These are phyloP conservation scores for Hansenula lynferdii DNA, from an alignment of 1,139 yeast species.

Conservation along the genomic window DNA sequence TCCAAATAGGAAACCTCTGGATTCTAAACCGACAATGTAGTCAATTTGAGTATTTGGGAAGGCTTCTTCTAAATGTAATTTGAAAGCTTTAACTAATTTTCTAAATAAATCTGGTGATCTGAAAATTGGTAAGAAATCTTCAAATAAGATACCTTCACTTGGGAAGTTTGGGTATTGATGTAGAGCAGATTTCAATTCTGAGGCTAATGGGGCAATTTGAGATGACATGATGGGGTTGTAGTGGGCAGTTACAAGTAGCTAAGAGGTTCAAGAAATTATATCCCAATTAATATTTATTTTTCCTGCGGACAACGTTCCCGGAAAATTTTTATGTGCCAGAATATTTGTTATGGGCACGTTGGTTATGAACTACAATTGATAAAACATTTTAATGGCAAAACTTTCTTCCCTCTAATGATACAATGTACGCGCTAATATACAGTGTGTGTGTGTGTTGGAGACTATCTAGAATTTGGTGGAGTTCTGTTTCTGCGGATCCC, in stretches of 20 bases:
- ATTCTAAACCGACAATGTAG: slow-evolving; percentile 89
- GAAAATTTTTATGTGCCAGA: not conserved
- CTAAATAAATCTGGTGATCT: slow-evolving; percentile 76
- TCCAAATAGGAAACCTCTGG: slow-evolving; percentile 95
- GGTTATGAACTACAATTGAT: no score
- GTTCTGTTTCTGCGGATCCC: slow-evolving; percentile 1
- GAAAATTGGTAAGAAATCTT: slow-evolving; percentile 94
- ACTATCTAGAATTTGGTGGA: no score
- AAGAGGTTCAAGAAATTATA: no score
- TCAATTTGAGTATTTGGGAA: slow-evolving; percentile 60
- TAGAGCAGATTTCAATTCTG: slow-evolving; percentile 58
- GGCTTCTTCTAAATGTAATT: slow-evolving; percentile 58
- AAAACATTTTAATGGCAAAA: no score
- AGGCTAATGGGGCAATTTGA: slow-evolving; percentile 38
- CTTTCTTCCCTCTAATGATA: not conserved
- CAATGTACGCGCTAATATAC: not conserved
- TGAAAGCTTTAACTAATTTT: slow-evolving; percentile 76
- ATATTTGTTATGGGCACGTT: not conserved
- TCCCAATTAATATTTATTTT: not conserved
- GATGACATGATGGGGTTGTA: slow-evolving; percentile 4
- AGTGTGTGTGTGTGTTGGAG: no score
- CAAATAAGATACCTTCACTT: slow-evolving; percentile 85
- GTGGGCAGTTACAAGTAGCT: no score
- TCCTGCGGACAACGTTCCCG: not conserved
- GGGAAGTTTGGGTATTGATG: slow-evolving; percentile 94